Conservation (phyloP, 2,329 filamentous ascomycete genomes). For the Arthrinium phaeospermum region DNA sequence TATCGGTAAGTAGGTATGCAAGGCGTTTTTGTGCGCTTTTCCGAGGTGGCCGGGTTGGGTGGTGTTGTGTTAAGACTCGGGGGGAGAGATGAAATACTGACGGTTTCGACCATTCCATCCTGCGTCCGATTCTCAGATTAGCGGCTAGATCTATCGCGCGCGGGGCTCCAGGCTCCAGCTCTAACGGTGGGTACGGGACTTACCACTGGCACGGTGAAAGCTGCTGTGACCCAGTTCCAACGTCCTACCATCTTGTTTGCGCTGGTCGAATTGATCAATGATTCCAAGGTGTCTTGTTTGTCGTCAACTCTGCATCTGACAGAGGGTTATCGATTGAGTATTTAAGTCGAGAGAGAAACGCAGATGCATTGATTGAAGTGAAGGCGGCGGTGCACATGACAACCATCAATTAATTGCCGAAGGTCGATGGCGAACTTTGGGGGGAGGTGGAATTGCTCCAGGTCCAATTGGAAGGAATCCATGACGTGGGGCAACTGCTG, state of each 20-base stretch:
- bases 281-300: neutral
- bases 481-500: constrained; percentile 10
- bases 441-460: neutral
- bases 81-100: neutral
- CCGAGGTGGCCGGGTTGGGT: too few relatives aligned
- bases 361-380: neutral
- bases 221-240: constrained; percentile 3
- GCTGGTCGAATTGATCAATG: neutral
- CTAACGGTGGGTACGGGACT: neutral
- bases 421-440: neutral
- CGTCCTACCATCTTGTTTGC: neutral
- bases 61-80: neutral
- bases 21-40: neutral
- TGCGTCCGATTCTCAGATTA: neutral
- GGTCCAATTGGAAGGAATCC: neutral
- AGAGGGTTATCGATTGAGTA: neutral
- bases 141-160: neutral
- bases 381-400: neutral
- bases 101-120: constrained; percentile 2
- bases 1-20: neutral
- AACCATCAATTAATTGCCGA: neutral
- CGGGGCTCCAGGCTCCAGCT: neutral
- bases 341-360: neutral
- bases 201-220: neutral
- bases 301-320: neutral